Conservation (phyloP, 345 rosid genomes). For the Brassica nigra region DNA sequence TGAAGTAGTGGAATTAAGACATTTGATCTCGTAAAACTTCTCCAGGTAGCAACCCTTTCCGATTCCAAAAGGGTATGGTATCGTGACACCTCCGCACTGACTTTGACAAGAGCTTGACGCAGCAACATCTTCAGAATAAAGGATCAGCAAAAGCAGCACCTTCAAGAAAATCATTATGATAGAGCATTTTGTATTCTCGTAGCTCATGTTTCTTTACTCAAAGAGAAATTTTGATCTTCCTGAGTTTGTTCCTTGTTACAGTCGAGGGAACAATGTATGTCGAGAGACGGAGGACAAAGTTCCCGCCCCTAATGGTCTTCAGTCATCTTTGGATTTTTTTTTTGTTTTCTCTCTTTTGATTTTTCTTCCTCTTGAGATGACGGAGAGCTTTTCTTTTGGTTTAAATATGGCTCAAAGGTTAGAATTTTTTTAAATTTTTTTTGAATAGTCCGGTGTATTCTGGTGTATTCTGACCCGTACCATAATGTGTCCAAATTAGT, state of each 20-base stretch:
- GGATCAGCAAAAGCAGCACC: conserved; percentile 3
- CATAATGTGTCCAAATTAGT: no score
- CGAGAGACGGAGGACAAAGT: background rate
- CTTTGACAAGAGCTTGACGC: conserved; percentile 27
- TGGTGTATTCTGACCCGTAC: no score
- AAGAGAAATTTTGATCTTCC: background rate
- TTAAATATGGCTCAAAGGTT: background rate
- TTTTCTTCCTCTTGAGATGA: background rate
- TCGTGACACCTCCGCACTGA: conserved; percentile 38
- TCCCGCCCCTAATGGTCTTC: conserved; percentile 5
- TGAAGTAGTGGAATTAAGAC: conserved; percentile 10
- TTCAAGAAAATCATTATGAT: background rate
- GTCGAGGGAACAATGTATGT: background rate
- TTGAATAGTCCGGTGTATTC: no score
- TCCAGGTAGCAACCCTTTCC: conserved; percentile 28
- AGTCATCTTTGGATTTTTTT: background rate
- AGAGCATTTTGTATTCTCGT: background rate
- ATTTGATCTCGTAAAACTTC: conserved; percentile 19
- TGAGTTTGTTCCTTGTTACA: background rate
- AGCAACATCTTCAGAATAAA: background rate
- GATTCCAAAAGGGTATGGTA: conserved; percentile 55
- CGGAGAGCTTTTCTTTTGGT: background rate
- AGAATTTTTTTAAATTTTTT: background rate
- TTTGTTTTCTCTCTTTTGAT: background rate
- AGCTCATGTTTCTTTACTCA: conserved; percentile 17